Base-by-base conservation (phyloP, 495 filamentous ascomycete species). In the Tuber borchii region DNA sequence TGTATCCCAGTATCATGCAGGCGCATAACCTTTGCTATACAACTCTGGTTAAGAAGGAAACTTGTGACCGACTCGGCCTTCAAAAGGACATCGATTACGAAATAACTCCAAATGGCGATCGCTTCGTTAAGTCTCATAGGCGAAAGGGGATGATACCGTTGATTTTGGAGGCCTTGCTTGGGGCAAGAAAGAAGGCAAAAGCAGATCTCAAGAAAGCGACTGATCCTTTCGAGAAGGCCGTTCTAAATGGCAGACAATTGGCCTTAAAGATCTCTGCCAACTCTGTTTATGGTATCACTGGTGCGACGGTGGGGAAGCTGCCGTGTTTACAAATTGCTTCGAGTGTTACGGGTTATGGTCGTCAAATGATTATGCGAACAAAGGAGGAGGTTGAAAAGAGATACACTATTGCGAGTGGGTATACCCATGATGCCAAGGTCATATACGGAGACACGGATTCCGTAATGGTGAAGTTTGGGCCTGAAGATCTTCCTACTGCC, bases 381-480 rank as follows among this genome's bases (percentile, higher is more conserved):
- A 97, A 97, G 83, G 86, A 90, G 40, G 95, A 97, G 83, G 95
- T 99, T 12, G 95, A 99, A 82, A 84, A 87, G 45, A 88, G 88
- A 75, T 99, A 97, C 80, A 95, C 90, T 31, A 93, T 97, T 61
- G 92, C 92, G 19, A 97, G 98, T 81, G 96, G 95, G 20, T 98
- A 98, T 84, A 88, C 88, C 4, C 93, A 97, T 83, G 92, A 98
- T 84, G 95, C 95, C 0, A 88, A 96, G 80, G 95, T 99, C 84
- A 96, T 99, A 75, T 99, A 99, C 79, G 95, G 95, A 85, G 95
- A 99, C 83, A 99, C 95, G 39, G 95, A 99, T 87, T 99, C 95
- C 10, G 95, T 99, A 84, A 99, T 99, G 95, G 95, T 99, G 46
- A 98, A 97, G 81, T 99, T 99, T 81, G 95, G 95, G 19, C 92